phyloP scores from a whole-genome alignment of 1,284 basidiomycete genomes.

The Wolfiporia cocos region DNA sequence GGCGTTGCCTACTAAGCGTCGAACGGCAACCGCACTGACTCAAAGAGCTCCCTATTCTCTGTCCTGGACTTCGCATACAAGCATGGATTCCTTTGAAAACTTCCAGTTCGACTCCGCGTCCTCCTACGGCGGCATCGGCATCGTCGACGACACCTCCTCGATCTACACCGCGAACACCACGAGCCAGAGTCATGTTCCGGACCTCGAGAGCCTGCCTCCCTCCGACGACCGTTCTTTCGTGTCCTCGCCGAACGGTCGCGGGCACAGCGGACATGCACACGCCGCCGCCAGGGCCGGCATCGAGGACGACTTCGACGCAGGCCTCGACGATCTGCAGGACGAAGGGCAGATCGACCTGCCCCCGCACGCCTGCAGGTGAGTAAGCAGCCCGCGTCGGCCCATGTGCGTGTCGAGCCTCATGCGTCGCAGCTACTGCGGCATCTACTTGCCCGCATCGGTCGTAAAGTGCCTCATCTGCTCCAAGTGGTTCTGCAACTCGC shows the following conservation, averaged over 20 bases:
- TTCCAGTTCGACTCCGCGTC: conserved; percentile 80
- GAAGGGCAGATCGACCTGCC: conserved; percentile 81
- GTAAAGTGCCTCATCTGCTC: conserved; percentile 95
- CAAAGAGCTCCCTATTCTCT: no score
- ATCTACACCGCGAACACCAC: conserved; percentile 71
- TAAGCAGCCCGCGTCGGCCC: conserved; percentile 13
- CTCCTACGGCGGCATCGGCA: conserved; percentile 68
- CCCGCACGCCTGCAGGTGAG: conserved; percentile 90
- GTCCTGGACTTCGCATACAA: no score
- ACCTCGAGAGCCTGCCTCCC: conserved; percentile 63
- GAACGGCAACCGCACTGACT: no score
- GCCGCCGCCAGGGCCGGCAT: conserved; percentile 32
- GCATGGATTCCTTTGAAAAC: conserved; percentile 83
- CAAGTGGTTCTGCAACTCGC: conserved; percentile 99
- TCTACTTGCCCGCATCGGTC: conserved; percentile 94
- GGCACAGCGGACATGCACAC: conserved; percentile 30
- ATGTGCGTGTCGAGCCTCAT: conserved; percentile 2
- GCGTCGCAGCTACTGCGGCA: conserved; percentile 88
- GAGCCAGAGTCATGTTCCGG: conserved; percentile 34
- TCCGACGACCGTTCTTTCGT: conserved; percentile 42
- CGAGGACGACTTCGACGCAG: conserved; percentile 83
- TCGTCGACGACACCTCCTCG: conserved; percentile 82
- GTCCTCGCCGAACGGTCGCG: conserved; percentile 32
- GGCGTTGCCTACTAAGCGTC: conserved; percentile 13
- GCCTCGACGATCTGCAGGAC: conserved; percentile 83